Base-by-base conservation (phyloP, 345 rosid species). In the Leavenworthia alabamica region DNA sequence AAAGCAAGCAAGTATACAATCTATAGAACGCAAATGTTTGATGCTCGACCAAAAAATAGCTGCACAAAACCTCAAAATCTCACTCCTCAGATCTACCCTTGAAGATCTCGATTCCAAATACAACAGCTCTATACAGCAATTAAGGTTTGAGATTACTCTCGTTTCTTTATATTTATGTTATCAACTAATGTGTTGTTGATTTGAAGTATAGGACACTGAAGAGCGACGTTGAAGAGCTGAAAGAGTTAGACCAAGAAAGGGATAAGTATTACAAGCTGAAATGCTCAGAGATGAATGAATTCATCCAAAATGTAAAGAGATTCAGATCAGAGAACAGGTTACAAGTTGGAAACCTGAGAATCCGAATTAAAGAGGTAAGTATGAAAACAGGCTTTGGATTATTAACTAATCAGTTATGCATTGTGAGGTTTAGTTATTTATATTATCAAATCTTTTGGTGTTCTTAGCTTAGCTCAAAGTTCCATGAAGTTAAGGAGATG, bases 1-100 rank as follows among this genome's bases (percentile, higher is more conserved):
- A 11, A 86, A 84, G 77, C 70, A 75, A 8, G 71, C 56, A 4
- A 62, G 47, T 60, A 54, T 83, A 36, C 68, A 67, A 50, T 78
- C 73, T 31, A 68, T 37, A 63, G 85, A 89, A 69, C 86, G 67
- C 41, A 75, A 79, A 49, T 86, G 89, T 56, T 76, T 81, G 78
- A 44, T 66, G 45, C 82, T 83, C 7, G 79, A 81, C 8, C 89
- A 75, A 15, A 74, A 81, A 35, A 74, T 84, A 39, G 82, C 85
- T 10, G 60, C 59, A 4, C 88, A 77, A 43, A 80, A 77, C 55
- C 76, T 81, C 62, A 84, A 72, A 56, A 84, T 86, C 62, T 75
- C 82, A 1, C 6, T 70, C 24, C 82, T 86, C 46, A 77, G 70
- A 46, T 83, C 92, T 4, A 74, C 58, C 59, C 75, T 81, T 36